Conservation (phyloP, 805 yeast genomes). For the Jamesozyma spencerorum region DNA sequence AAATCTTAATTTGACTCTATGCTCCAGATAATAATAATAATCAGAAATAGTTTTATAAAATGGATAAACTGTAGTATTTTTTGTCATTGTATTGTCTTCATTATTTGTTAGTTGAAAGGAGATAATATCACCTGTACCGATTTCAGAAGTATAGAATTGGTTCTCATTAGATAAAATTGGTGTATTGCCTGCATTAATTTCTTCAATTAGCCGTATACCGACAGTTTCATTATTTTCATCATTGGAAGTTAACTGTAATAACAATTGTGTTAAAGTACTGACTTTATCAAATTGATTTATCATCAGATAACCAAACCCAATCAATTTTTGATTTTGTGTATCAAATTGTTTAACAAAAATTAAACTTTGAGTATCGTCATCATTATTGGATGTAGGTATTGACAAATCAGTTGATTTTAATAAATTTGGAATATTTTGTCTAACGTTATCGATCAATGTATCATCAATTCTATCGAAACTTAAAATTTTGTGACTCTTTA, state of each 20-base stretch:
- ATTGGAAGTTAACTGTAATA: conserved; percentile 19
- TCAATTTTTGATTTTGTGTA: conserved; percentile 39
- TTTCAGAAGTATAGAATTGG: conserved; percentile 46
- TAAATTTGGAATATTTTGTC: conserved; percentile 9
- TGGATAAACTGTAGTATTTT: conserved; percentile 18
- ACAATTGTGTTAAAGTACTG: conserved; percentile 13
- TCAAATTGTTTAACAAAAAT: conserved; percentile 63
- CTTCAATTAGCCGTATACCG: conserved; percentile 41
- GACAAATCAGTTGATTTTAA: conserved; percentile 3
- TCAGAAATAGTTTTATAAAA: conserved; percentile 34
- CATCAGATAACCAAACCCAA: conserved; percentile 55
- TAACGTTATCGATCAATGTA: conserved; percentile 17
- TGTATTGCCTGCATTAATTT: conserved; percentile 45
- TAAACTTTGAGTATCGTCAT: conserved; percentile 15
- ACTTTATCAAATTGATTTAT: conserved; percentile 43
- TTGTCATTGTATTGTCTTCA: background rate
- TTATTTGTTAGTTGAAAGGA: conserved; percentile 19
- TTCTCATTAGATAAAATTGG: conserved; percentile 33
- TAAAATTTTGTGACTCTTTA: conserved; percentile 11
- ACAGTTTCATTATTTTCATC: background rate
- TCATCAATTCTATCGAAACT: conserved; percentile 8
- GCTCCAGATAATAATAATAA: conserved; percentile 45
- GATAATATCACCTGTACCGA: conserved; percentile 62
- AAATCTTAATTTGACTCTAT: conserved; percentile 52
- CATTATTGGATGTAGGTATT: too few relatives aligned